Base-by-base conservation (phyloP, 2,329 filamentous ascomycete species). In the Trichoderma polysporum region DNA sequence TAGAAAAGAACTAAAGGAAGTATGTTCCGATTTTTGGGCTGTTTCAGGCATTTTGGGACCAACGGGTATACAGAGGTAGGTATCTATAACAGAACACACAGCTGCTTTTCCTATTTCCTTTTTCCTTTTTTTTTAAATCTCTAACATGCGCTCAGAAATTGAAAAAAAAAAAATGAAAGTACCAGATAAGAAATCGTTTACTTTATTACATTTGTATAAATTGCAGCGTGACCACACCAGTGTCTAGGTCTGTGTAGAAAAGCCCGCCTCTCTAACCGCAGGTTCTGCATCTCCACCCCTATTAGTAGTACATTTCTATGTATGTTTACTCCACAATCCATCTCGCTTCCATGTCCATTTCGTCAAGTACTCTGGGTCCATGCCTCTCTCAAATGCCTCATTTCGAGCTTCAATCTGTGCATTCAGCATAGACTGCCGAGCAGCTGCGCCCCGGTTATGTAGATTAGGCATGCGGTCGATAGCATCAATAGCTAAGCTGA, bases 401-500 rank as follows among this genome's bases (percentile, higher is more conserved):
- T 85, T 87, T 72, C 83, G 84, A 2, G 88, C 88, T 59, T 80
- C 79, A 71, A 92, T 87, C 81, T 91, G 89, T 70, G 84, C 79
- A 71, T 90, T 86, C 69, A 88, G 77, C 71, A 94, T 81, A 66
- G 81, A 81, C 79, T 93, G 89, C 27, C 91, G 80, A 0, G 88
- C 86, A 0, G 83, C 79, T 0, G 87, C 79, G 1, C 87, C 90
- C 64, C 82, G 85, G 79, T 92, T 92, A 17, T 85, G 84, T 35
- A 93, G 79, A 1, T 79, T 77, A 8, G 83, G 81, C 73, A 92
- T 85, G 69, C 86, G 84, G 72, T 93, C 90, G 67, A 94, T 90
- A 15, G 91, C 91, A 73, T 90, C 87, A 68, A 94, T 92, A 10
- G 91, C 91, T 41, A 94, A 79, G 71, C 88, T 91, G 80, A 90